phyloP scores from a whole-genome alignment of 2,329 filamentous ascomycete genomes.

The Talaromyces sp. region DNA sequence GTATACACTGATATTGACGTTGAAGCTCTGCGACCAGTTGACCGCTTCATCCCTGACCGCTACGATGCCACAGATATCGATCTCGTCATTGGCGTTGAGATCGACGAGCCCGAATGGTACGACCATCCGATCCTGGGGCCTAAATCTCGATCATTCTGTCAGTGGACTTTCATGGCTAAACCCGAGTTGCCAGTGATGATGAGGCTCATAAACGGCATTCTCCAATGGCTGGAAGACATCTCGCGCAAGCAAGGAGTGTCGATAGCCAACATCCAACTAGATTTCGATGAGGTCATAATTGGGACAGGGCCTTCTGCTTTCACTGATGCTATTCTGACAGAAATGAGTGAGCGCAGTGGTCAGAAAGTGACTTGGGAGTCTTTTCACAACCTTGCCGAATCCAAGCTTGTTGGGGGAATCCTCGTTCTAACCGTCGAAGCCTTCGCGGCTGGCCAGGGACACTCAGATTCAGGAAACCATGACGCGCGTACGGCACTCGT shows the following conservation, averaged over 20 bases:
- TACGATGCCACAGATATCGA: slow-evolving; percentile 59
- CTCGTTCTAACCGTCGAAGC: slow-evolving; percentile 65
- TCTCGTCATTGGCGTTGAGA: slow-evolving; percentile 65
- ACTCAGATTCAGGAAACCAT: slow-evolving; percentile 67
- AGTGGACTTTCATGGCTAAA: slow-evolving; percentile 70
- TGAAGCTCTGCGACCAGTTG: slow-evolving; percentile 48
- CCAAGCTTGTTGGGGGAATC: slow-evolving; percentile 58
- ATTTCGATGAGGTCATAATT: slow-evolving; percentile 67
- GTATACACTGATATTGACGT: slow-evolving; percentile 57
- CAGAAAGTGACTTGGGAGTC: slow-evolving; percentile 53
- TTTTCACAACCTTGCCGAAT: slow-evolving; percentile 62
- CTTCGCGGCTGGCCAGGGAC: slow-evolving; percentile 66
- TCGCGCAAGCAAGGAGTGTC: slow-evolving; percentile 53
- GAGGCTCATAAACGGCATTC: slow-evolving; percentile 61
- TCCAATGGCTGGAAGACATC: slow-evolving; percentile 58
- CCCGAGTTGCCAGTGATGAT: slow-evolving; percentile 63
- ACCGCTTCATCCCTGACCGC: slow-evolving; percentile 50
- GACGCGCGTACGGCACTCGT: slow-evolving; percentile 60
- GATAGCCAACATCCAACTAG: slow-evolving; percentile 57
- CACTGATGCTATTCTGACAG: slow-evolving; percentile 57
- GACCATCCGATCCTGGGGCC: slow-evolving; percentile 60
- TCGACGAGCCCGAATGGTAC: slow-evolving; percentile 61
- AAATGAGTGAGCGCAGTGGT: slow-evolving; percentile 52
- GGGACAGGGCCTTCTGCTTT: slow-evolving; percentile 69
- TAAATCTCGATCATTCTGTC: slow-evolving; percentile 66